Conservation (phyloP, 106 monocot genomes). For the Ottelia alismoides region DNA sequence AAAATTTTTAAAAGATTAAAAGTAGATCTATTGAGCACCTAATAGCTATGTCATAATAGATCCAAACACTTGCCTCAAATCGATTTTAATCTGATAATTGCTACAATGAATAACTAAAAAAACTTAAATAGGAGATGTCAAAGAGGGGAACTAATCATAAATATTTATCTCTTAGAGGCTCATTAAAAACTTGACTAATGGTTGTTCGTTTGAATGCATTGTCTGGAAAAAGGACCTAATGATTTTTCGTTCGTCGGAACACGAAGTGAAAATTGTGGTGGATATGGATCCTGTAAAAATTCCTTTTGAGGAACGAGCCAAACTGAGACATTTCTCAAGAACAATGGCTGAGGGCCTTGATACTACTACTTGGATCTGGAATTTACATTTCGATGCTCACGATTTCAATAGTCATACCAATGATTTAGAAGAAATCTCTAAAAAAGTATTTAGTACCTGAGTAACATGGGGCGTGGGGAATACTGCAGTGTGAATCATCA, state of each 20-base stretch:
- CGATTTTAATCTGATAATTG: not conserved
- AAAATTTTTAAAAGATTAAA: not conserved
- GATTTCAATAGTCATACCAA: conserved; percentile 30
- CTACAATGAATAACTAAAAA: conserved; percentile 1
- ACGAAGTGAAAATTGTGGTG: conserved; percentile 3
- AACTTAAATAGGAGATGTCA: not conserved
- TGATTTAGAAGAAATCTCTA: conserved; percentile 15
- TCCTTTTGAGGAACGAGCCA: not conserved
- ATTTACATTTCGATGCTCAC: conserved; percentile 20
- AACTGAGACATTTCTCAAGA: conserved; percentile 13
- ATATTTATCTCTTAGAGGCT: not conserved
- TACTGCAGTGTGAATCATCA: no score
- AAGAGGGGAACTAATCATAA: conserved; percentile 1
- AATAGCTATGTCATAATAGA: conserved; percentile 1
- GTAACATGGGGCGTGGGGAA: no score
- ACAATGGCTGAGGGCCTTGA: conserved; percentile 6
- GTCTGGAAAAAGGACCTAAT: conserved; percentile 6
- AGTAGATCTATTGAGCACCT: not conserved
- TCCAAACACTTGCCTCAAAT: conserved; percentile 1
- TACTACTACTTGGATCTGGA: conserved; percentile 22
- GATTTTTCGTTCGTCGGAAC: conserved; percentile 1
- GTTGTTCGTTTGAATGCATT: conserved; percentile 6
- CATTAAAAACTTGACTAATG: conserved; percentile 2
- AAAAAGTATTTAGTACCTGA: conserved; percentile 10
- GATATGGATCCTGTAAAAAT: conserved; percentile 6